Conservation (phyloP, 169 alveolate species). For the Plasmodium vivax region DNA sequence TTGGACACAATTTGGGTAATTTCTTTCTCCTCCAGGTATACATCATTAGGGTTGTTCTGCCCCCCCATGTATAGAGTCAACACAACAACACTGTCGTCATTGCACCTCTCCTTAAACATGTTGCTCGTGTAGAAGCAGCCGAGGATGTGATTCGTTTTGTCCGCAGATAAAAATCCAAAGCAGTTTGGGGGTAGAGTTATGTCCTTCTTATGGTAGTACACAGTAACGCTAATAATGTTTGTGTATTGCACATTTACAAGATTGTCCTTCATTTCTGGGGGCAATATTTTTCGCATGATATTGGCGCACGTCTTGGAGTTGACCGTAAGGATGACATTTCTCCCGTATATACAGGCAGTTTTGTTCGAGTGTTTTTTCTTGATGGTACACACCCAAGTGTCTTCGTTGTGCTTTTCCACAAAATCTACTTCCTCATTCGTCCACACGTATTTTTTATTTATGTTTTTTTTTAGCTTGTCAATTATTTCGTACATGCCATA, state of each 20-base stretch:
- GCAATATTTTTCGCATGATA: conserved; percentile 29
- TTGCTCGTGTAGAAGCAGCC: conserved; percentile 51
- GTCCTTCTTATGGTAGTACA: conserved; percentile 36
- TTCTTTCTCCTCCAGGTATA: conserved; percentile 11
- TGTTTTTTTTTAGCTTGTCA: not conserved
- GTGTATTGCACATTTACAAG: conserved; percentile 14
- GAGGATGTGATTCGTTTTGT: conserved; percentile 13
- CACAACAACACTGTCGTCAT: conserved; percentile 8
- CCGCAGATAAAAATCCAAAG: conserved; percentile 49
- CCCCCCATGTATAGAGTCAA: conserved; percentile 63
- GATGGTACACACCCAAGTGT: conserved; percentile 25
- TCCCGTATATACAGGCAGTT: conserved; percentile 4
- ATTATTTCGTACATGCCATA: conserved; percentile 44
- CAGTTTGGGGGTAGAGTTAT: conserved; percentile 22
- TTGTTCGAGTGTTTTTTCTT: not conserved
- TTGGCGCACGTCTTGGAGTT: conserved; percentile 52
- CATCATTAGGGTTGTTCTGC: conserved; percentile 12
- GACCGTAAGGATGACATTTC: conserved; percentile 23
- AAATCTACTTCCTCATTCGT: conserved; percentile 36
- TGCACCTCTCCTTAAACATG: conserved; percentile 43
- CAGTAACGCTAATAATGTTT: conserved; percentile 8
- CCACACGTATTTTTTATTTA: conserved; percentile 10
- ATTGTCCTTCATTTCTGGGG: not conserved
- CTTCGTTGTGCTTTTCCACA: not conserved
- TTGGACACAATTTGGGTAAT: not conserved